These are phyloP conservation scores for Beverwykella pulmonaria DNA, from an alignment of 495 filamentous ascomycete genomes.

Conservation along the genomic window DNA sequence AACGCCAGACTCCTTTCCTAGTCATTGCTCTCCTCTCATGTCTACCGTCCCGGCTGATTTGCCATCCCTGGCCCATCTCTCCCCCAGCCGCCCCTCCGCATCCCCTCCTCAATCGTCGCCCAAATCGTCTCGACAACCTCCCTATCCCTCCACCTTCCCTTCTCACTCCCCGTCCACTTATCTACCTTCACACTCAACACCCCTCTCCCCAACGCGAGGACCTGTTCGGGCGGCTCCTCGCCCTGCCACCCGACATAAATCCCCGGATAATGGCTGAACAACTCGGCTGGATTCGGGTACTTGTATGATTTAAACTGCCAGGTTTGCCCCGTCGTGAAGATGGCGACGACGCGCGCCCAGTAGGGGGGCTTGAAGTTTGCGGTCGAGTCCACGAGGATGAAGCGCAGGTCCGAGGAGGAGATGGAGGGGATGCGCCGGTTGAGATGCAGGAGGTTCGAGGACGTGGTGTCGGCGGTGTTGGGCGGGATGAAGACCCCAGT, in stretches of 20 bases:
- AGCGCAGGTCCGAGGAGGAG: constrained; percentile 73
- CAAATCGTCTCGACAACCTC: constrained; percentile 95
- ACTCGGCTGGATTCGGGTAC: constrained; percentile 84
- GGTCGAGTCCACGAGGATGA: constrained; percentile 89
- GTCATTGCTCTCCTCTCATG: background rate
- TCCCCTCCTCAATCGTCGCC: constrained; percentile 84
- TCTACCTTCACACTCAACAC: constrained; percentile 76
- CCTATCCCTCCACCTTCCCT: constrained; percentile 83
- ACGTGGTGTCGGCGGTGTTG: constrained; percentile 64
- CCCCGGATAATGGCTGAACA: constrained; percentile 85
- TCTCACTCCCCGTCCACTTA: constrained; percentile 62
- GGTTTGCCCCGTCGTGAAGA: constrained; percentile 96
- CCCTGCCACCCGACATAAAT: constrained; percentile 91
- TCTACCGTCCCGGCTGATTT: background rate
- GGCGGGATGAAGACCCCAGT: constrained; percentile 78
- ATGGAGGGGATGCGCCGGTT: constrained; percentile 76
- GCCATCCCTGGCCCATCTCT: constrained; percentile 54
- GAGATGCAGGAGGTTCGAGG: constrained; percentile 79
- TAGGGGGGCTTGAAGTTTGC: constrained; percentile 98
- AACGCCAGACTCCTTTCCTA: background rate
- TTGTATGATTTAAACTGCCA: constrained; percentile 99
- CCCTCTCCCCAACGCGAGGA: constrained; percentile 82
- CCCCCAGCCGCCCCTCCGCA: constrained; percentile 83
- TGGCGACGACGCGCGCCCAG: constrained; percentile 92
- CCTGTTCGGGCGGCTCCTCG: constrained; percentile 73